Evolutionary conservation across 257 asterid species (phyloP), one percentile per base, ranked within the genome.

Genomic region (Rubia yunnanensis): DNA sequence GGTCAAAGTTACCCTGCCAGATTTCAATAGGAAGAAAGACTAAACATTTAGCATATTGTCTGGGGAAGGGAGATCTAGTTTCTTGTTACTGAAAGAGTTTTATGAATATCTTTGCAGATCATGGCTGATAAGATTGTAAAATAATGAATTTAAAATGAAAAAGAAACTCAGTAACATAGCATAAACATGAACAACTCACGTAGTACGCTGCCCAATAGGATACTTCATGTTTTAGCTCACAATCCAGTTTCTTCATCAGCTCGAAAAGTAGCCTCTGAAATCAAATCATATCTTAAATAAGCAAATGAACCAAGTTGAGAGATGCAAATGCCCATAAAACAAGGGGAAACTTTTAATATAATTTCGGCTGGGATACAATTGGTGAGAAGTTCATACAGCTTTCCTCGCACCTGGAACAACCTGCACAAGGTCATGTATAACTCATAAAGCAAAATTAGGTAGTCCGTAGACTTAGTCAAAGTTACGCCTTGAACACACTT

Each of bases 341-440:
- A 4, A 54, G 68, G 54, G 50, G 31, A n/a, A 60, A 89, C 99
- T 96, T 92, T 89, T 52, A 89, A 70, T 63, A 92, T 80, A 56
- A 89, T 79, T 68, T 89, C 99, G 58, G 99, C 91, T 23, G 99
- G 99, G 77, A 94, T 89, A 71, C 97, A 94, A 73, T 94, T 94
- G 74, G 86, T 75, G 54, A 89, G 90, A 61, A 92, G 91, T 78
- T 92, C 97, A 74, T 89, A 94, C 62, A 94, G 78, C 84, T 87
- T 90, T 65, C 97, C 99, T 70, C 99, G 83, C 72, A 94, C 92
- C 79, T 90, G 94, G 74, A 87, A 94, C 83, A 94, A 74, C 88
- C 99, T 94, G 78, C 26, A 69, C n/a, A 63, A 64, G 20, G 18
- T 32, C 70, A 72, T 63, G 24, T 50, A 20, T 39, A 44, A 48